phyloP scores from a whole-genome alignment of 257 asterid genomes.

The Solanum bulbocastanum region DNA sequence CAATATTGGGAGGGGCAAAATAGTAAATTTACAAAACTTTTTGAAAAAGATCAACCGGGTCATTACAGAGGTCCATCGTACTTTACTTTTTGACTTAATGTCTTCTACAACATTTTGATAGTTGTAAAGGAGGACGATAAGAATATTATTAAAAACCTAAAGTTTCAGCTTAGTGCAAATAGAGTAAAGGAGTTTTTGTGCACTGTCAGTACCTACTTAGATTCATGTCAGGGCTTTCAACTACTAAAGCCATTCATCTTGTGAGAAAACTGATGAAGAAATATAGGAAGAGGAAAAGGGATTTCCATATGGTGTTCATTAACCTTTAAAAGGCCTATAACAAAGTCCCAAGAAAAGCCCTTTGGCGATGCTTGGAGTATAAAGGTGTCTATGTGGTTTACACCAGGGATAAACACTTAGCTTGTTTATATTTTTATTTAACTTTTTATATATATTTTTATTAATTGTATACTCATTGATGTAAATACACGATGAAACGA shows the following conservation, averaged over 20 bases:
- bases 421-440: too few species aligned
- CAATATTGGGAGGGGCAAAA: too few species aligned
- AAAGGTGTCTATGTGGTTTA: neutral
- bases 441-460: too few species aligned
- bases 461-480: too few species aligned
- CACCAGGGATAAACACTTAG: neutral
- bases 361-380: neutral
- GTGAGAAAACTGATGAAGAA: neutral
- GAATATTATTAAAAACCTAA: neutral
- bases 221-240: neutral
- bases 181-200: neutral
- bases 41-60: too few species aligned
- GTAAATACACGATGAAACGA: too few species aligned
- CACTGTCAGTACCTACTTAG: neutral
- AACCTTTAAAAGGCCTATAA: neutral
- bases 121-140: neutral
- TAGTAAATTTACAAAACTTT: too few species aligned
- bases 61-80: neutral
- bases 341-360: too few species aligned
- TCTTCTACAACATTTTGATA: neutral
- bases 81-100: neutral
- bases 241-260: neutral
- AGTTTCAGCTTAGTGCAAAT: neutral
- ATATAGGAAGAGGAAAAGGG: neutral
- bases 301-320: neutral